A percentile compares a stretch with the other conserved stretches of the same genome.
Evolutionary conservation across 2,329 filamentous ascomycete species (phyloP).

Genomic region (Berkeleyomyces rouxiae): DNA sequence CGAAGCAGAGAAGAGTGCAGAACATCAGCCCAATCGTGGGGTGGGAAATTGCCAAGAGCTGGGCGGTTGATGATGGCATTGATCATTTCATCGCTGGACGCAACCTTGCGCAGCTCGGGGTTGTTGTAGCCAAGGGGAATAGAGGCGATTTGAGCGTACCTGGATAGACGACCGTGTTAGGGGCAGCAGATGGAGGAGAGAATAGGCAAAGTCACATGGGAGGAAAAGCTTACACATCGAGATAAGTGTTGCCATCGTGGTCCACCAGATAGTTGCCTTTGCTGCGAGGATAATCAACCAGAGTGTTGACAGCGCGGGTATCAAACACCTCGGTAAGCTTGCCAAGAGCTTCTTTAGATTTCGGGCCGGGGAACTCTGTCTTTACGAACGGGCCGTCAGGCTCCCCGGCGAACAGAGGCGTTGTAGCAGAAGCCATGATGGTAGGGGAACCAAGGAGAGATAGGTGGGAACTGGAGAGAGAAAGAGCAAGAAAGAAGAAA

Average conservation of each 20-base stretch:
- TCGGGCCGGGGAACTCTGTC: constrained; percentile 57
- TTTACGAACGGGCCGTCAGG: constrained; percentile 36
- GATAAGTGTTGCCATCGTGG: constrained; percentile 51
- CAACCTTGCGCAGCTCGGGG: constrained; percentile 45
- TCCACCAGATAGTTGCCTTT: constrained; percentile 68
- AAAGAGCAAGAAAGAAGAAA: not conserved
- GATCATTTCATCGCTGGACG: constrained; percentile 54
- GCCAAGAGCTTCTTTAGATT: constrained; percentile 49
- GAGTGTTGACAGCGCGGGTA: constrained; percentile 70
- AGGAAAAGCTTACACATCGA: constrained; percentile 45
- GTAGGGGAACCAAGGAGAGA: constrained; percentile 9
- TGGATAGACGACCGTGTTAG: constrained; percentile 17
- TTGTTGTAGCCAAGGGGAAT: constrained; percentile 78
- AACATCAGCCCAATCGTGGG: constrained; percentile 55
- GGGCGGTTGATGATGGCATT: constrained; percentile 62
- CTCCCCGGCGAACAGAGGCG: constrained; percentile 31
- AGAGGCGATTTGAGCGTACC: constrained; percentile 67
- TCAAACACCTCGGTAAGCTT: constrained; percentile 69
- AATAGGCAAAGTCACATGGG: not conserved
- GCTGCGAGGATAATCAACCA: constrained; percentile 58
- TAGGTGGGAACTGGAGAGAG: not conserved
- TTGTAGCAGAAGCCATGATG: constrained; percentile 17
- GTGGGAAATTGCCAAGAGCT: constrained; percentile 66
- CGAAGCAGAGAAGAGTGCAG: constrained; percentile 54
- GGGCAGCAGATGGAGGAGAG: not conserved